Base-by-base conservation (phyloP, 352 stramenopile species). In the Pythium brachiatum region DNA sequence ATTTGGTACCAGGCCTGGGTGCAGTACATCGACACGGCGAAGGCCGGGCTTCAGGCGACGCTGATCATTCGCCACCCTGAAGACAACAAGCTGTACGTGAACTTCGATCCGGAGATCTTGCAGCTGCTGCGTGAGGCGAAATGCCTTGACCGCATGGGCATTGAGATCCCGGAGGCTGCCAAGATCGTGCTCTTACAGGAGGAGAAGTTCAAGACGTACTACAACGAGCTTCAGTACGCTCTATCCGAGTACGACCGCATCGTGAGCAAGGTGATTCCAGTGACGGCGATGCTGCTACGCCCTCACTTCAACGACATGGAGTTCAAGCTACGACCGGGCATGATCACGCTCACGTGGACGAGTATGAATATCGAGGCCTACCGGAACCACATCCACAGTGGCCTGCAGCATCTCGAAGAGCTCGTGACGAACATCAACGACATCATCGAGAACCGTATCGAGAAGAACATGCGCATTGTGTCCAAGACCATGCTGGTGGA, bases 301-400 rank as follows among this genome's bases (percentile, higher is more conserved):
- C 95, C 97, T 6, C 96, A 99, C 63, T 98, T 99, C 60, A 98
- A 98, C 62, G 97, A 99, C 74, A 98, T 99, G 94, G 96, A 99
- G 74, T 98, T 98, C 80, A 99, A 99, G 69, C 70, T 99, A 11
- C 92, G 97, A 4, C 97, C 97, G 3, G 97, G 97, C 18, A 99
- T 99, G 96, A 98, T 98, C 67, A 99, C 96, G n/a, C 77, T 99
- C 5, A 99, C 97, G 6, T 99, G 97, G 97, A 99, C 97, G 15
- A 99, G 95, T 53, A 98, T 99, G 96, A 99, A 99, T 72, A 99
- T 99, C 57, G 96, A 99, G 67, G 90, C 94, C 8, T 99, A 99
- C 66, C 98, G 97, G 26, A 91, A 91, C 56, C 94, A 98, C 63
- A 95, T 95, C 18, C 83, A 93, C 57, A 88, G 76, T 3, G 96